Evolutionary conservation across 148 eudicot species (phyloP), one percentile per base, ranked within the genome.

Genomic region (Fagopyrum homotropicum): DNA sequence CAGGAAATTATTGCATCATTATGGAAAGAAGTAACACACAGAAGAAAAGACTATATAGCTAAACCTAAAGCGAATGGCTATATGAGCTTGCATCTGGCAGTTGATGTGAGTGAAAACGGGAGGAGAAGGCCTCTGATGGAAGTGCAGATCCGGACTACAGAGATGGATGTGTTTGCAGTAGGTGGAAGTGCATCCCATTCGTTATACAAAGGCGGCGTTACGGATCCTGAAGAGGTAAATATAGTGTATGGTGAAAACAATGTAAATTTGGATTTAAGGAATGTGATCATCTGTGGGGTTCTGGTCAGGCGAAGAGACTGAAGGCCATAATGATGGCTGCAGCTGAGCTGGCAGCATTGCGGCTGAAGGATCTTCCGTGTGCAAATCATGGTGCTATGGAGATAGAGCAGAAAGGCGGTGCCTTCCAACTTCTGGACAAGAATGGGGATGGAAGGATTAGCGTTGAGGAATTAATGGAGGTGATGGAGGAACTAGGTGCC

Each of bases 371-470:
- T 82, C 79, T 95, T 81, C 96, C 98, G 30, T 86, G 90, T 57
- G 45, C 85, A 57, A 86, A 79, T 79, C 88, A 84, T 22, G 82
- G 73, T 77, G 79, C 70, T 48, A 75, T 80, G 14, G 90, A 85
- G 59, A 75, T 77, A 73, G 83, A 86, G 73, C 81, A 82, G 54
- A 86, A 85, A 78, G 85, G 83, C 79, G 74, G 88, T 78, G 96
- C 84, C 9, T 95, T 95, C 80, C 86, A 77, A 63, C 85, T 92
- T 60, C 92, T 95, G 54, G 98, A 95, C 87, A 95, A 95, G 86
- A 95, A 95, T 89, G 96, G 97, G 80, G 97, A 95, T 85, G 98
- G 98, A 77, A 89, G 87, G 84, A 95, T 95, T 76, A 95, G 98
- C 86, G 86, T 95, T 22, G 98, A 92, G 83, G 97, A 95, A 84